Base-by-base conservation (phyloP, 2,329 filamentous ascomycete species). In the Fusarium acutatum region DNA sequence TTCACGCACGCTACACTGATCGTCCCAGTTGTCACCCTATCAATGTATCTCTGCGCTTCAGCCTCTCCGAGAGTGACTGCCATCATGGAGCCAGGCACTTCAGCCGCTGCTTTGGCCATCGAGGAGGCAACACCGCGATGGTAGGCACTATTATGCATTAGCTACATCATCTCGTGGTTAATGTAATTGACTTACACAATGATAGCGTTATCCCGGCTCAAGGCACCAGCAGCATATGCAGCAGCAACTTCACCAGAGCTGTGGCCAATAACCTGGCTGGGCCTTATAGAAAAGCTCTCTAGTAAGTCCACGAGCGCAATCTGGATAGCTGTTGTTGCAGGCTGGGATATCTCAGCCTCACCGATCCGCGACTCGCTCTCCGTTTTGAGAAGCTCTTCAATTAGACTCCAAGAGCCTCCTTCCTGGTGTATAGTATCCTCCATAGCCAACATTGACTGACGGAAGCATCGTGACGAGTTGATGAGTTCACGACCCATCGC, bases 201-300 rank as follows among this genome's bases (percentile, higher is more conserved):
- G 8, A 64, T 60, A 17, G 60, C 60, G 9, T 49, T 41, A 3
- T 60, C 54, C 35, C 35, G 35, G 24, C 24, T 49, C 18, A 64
- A 28, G 13, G 60, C 43, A 24, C 60, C 60, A 11, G 60, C 43
- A 24, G 60, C 35, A 41, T 64, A 64, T 17, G 60, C 54, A 49
- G 41, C 60, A 9, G 60, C 60, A 24, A 64, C 30, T 17, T 64
- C 60, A 30, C 60, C 60, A 30, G 60, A 64, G 20, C 60, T 64
- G 24, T 64, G 54, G 6, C 60, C 60, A 30, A 64, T 24, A n/a
- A 64, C 35, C 2, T 24, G 54, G 30, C 43, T 61, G 7, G 60
- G 43, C 4, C 13, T 49, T 4, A 61, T 30, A 26, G 35, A 49
- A 22, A 64, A 10, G 11, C 60, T 64, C 10, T 60, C 43, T 3